These are phyloP conservation scores for Aspergillus coremiiformis DNA, from an alignment of 495 filamentous ascomycete genomes.

Conservation along the genomic window DNA sequence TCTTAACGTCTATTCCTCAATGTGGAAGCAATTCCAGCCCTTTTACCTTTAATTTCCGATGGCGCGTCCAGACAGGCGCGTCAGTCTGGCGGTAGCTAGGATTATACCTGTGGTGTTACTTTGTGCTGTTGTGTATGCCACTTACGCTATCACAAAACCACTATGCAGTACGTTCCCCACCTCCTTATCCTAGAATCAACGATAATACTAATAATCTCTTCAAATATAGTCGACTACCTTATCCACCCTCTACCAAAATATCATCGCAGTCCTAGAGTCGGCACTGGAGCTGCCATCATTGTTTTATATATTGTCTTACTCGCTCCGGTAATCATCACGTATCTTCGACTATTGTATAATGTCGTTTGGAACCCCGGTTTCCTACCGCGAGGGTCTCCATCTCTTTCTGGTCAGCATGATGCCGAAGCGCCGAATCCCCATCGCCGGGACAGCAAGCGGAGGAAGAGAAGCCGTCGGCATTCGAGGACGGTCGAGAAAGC, in stretches of 20 bases:
- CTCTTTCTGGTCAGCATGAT: slow-evolving; percentile 13
- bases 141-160: slow-evolving; percentile 52
- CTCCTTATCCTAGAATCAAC: neutral
- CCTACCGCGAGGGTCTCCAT: slow-evolving; percentile 48
- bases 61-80: slow-evolving; percentile 35
- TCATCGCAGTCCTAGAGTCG: slow-evolving; percentile 33
- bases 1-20: slow-evolving; percentile 1
- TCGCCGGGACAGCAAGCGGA: slow-evolving; percentile 8
- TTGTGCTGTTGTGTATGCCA: slow-evolving; percentile 53
- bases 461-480: slow-evolving; percentile 15
- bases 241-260: slow-evolving; percentile 43
- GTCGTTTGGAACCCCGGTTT: slow-evolving; percentile 64
- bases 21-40: slow-evolving; percentile 12
- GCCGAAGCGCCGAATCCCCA: slow-evolving; percentile 9
- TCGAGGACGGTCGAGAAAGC: slow-evolving; percentile 20
- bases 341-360: slow-evolving; percentile 57
- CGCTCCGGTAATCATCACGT: slow-evolving; percentile 55
- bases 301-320: slow-evolving; percentile 65
- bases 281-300: slow-evolving; percentile 60
- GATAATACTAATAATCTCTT: neutral
- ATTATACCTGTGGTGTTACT: slow-evolving; percentile 53
- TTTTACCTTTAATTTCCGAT: slow-evolving; percentile 12
- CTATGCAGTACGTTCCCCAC: slow-evolving; percentile 48
- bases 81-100: slow-evolving; percentile 47
- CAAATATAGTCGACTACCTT: slow-evolving; percentile 53